Percentiles rank a stretch among this genome's conserved stretches.
Evolutionary conservation across 495 filamentous ascomycete species (phyloP).

Genomic region (Talaromyces ruber): DNA sequence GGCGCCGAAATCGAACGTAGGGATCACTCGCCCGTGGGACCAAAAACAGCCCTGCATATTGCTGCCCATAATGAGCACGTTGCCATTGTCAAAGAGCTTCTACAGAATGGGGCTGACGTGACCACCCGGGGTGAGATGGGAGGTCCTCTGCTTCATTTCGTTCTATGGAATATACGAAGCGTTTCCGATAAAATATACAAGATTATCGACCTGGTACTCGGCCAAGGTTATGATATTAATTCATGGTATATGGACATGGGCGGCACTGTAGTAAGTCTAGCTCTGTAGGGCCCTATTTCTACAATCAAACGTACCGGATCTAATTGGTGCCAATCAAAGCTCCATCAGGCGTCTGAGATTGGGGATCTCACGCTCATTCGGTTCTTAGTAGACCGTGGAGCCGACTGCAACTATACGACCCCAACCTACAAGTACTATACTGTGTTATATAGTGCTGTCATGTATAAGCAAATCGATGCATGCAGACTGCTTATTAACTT

Average conservation of each 20-base stretch:
- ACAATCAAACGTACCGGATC: not conserved
- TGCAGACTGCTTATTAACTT: constrained; percentile 5
- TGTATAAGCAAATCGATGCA: constrained; percentile 3
- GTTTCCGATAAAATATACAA: not conserved
- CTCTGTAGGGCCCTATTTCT: constrained; percentile 3
- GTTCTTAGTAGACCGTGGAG: constrained; percentile 4
- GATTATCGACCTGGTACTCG: constrained; percentile 2
- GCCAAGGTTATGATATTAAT: constrained; percentile 4
- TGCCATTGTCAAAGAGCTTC: constrained; percentile 1
- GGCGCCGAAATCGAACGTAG: constrained; percentile 7
- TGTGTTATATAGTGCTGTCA: constrained; percentile 1
- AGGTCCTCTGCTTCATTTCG: not conserved
- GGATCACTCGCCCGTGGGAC: constrained; percentile 3
- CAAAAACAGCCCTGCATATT: constrained; percentile 6
- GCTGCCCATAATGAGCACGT: constrained; percentile 7
- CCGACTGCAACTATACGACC: not conserved
- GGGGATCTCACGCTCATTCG: not conserved
- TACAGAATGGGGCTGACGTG: constrained; percentile 1
- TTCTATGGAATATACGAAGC: not conserved
- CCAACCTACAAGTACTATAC: not conserved
- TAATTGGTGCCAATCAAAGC: constrained; percentile 1
- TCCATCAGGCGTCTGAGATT: constrained; percentile 3
- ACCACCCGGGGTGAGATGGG: constrained; percentile 1
- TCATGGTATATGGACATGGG: constrained; percentile 3
- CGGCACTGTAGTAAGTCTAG: constrained; percentile 1